A percentile compares a stretch with the other conserved stretches of the same genome.
Evolutionary conservation across 768 basidiomycete species (phyloP).

Genomic region (Rhodotorula graminis): DNA sequence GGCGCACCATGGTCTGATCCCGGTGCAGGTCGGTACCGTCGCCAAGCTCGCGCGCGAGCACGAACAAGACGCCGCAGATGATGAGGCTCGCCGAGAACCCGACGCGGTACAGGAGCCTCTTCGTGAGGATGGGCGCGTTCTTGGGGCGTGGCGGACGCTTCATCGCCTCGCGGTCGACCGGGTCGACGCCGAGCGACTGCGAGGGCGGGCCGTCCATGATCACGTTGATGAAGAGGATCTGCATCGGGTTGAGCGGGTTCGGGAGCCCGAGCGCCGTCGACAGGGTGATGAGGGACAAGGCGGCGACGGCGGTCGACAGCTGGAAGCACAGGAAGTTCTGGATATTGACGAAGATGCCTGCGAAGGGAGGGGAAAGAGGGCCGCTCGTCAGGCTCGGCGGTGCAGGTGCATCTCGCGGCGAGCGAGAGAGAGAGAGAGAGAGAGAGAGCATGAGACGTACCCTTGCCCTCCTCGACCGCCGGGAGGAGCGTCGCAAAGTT

Average conservation of each 20-base stretch:
- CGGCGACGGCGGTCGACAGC: slow-evolving; percentile 93
- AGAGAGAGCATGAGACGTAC: slow-evolving; percentile 44
- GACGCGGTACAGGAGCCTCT: slow-evolving; percentile 67
- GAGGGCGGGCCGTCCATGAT: slow-evolving; percentile 66
- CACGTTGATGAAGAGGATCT: slow-evolving; percentile 96
- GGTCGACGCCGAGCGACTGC: slow-evolving; percentile 88
- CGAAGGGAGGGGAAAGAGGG: slow-evolving; percentile 43
- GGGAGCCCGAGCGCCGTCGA: slow-evolving; percentile 82
- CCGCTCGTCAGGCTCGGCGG: too few relatives aligned
- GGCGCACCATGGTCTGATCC: slow-evolving; percentile 90
- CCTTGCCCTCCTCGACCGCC: slow-evolving; percentile 59
- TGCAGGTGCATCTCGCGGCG: slow-evolving; percentile 52
- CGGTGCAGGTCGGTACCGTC: slow-evolving; percentile 77
- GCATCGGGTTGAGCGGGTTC: slow-evolving; percentile 95
- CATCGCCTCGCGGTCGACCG: slow-evolving; percentile 90
- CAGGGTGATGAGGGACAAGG: slow-evolving; percentile 87
- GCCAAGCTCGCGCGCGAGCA: slow-evolving; percentile 74
- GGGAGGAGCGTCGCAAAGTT: slow-evolving; percentile 92
- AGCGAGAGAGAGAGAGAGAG: not conserved
- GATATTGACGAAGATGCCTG: slow-evolving; percentile 98
- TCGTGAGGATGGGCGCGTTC: slow-evolving; percentile 79
- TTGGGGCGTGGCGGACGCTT: slow-evolving; percentile 84
- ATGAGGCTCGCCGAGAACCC: slow-evolving; percentile 91
- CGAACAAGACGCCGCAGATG: slow-evolving; percentile 77
- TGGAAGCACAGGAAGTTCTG: slow-evolving; percentile 98